Percentiles rank a stretch among this genome's conserved stretches.
Evolutionary conservation across 2,329 filamentous ascomycete species (phyloP).

Genomic region (Cadophora malorum): DNA sequence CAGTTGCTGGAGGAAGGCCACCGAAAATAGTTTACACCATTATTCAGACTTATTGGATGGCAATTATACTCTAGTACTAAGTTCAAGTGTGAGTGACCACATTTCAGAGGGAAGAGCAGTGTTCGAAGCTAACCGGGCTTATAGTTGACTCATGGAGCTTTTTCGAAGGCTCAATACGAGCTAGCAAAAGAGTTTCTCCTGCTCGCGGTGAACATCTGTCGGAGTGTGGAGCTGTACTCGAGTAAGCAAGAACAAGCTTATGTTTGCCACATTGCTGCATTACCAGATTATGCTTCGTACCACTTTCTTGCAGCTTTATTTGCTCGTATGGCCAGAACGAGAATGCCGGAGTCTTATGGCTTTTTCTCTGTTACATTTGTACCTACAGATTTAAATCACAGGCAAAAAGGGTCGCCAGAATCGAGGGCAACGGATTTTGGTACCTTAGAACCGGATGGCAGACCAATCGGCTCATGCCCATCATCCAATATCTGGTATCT

Average conservation of each 20-base stretch:
- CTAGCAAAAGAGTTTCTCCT: no score
- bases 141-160: not conserved
- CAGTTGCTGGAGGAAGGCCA: not conserved
- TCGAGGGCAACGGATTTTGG: no score
- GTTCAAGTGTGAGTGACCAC: not conserved
- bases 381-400: no score
- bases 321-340: slow-evolving; percentile 5
- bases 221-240: not conserved
- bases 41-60: not conserved
- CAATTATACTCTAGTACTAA: not conserved
- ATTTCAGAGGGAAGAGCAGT: not conserved
- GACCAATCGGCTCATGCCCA: no score
- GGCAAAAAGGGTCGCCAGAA: no score
- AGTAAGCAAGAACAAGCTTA: slow-evolving; percentile 2
- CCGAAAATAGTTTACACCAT: not conserved
- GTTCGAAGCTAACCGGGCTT: not conserved
- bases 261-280: not conserved
- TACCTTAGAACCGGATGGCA: no score
- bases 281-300: not conserved
- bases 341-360: not conserved
- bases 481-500: no score
- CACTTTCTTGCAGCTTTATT: not conserved
- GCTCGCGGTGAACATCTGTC: not conserved
- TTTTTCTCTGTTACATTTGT: not conserved
- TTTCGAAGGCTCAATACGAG: not conserved